Evolutionary conservation across 768 basidiomycete genomes (phyloP), one percentile per base, ranked within the genome.

Genomic region (Gymnopilus junonius): DNA sequence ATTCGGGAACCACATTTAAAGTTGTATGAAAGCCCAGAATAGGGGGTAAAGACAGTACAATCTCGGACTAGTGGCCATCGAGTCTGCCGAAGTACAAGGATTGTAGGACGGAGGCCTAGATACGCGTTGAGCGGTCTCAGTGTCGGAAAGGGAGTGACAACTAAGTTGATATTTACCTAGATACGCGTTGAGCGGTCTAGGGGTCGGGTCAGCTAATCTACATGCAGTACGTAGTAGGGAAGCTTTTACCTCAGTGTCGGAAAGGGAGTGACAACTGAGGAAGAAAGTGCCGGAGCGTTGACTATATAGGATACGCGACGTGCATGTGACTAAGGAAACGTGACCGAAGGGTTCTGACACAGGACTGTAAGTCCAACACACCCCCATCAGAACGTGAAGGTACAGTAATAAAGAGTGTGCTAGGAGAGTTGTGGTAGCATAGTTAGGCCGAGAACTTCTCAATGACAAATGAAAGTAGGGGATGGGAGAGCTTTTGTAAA

Each of bases 401-500:
- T n/a, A n/a, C n/a, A n/a, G n/a, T n/a, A n/a, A n/a, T n/a, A n/a
- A n/a, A n/a, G n/a, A n/a, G n/a, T n/a, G n/a, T n/a, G n/a, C n/a
- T n/a, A 35, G 10, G 34, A 35, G 10, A 35, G 14, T 11, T 35
- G 34, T 11, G 20, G 32, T 42, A 59, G 20, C 40, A 25, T 31
- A 5, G 35, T 23, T 23, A 29, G 48, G 59, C 32, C 63, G 21
- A 72, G 48, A 11, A 61, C 58, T 21, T 15, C 12, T 31, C 65
- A 50, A 35, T 71, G 71, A 48, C 57, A 56, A 5, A 51, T 29
- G 45, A 70, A 69, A 0, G 63, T 6, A 48, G 61, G 17, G 21
- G 23, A 45, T 23, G 53, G 21, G 5, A 80, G 69, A 1, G 72
- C 59, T 65, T 83, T 83, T 0, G 79, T 83, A 56, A 83, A 74